Evolutionary conservation across 2,329 filamentous ascomycete genomes (phyloP), one percentile per base, ranked within the genome.

Genomic region (Penicillium sp.): DNA sequence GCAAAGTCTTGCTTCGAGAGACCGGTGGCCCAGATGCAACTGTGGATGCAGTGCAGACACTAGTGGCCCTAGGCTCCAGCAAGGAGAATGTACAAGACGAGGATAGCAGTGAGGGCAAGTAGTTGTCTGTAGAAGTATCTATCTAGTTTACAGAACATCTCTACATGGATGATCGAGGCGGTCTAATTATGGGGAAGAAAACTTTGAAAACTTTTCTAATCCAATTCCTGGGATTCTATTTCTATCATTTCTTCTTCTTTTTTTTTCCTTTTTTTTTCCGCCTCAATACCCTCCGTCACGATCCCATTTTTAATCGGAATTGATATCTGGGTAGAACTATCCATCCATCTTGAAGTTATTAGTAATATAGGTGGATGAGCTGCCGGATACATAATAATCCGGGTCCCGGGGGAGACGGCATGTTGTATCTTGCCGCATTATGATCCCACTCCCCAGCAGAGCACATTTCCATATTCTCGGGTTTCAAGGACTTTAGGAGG

Each of bases 21-120:
- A 74, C 87, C 1, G 93, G 92, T 56, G 85, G 89, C 31, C 92
- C 93, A 8, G 85, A 85, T 56, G 86, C 82, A 9, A 97, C 93
- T 5, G 82, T 93, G 26, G 85, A 89, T 15, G 85, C 86, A 23
- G 91, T 94, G 22, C 86, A 87, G 79, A 84, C 85, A 69, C 75
- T 96, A 41, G 85, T 92, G 26, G 79, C 81, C 53, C 75, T 76
- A 50, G 67, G 22, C 77, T 35, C 72, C 62, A 27, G 15, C 25
- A 48, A 58, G 47, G 41, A 58, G 40, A 43, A 51, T 6, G n/a
- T 33, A 1, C 46, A 60, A 33, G 56, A 58, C 31, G 54, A 58
- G 22, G 55, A 49, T 3, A 52, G 53, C 23, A 51, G 52, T 25
- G 40, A 57, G 27, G 29, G 20, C 12, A 51, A 51, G n/a, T 51